Conservation (phyloP, 148 eudicot species). For the Silene conica region DNA sequence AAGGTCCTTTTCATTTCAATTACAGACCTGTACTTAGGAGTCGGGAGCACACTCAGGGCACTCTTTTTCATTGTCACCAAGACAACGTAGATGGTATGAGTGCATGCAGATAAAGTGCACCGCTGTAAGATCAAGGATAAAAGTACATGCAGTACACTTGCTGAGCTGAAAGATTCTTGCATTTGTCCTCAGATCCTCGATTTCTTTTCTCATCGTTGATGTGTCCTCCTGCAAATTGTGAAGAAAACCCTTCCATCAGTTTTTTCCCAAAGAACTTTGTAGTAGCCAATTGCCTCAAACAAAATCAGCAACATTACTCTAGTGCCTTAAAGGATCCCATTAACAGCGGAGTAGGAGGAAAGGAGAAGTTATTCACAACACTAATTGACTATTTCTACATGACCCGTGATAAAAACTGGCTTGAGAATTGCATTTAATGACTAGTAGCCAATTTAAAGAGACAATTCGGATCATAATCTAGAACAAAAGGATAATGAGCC, state of each 20-base stretch:
- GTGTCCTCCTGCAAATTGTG: slow-evolving; percentile 70
- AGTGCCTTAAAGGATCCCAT: too few species aligned
- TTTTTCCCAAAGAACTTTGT: background rate
- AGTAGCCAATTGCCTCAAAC: background rate
- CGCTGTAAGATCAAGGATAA: slow-evolving; percentile 95
- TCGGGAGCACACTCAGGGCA: slow-evolving; percentile 94
- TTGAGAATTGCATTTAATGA: too few species aligned
- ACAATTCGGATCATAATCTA: too few species aligned
- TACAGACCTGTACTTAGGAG: slow-evolving; percentile 71
- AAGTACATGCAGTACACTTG: slow-evolving; percentile 95
- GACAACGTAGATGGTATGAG: slow-evolving; percentile 93
- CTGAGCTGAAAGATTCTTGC: slow-evolving; percentile 95
- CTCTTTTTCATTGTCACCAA: slow-evolving; percentile 97
- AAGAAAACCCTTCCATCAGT: background rate
- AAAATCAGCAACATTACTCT: background rate
- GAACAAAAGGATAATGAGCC: too few species aligned
- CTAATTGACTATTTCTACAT: too few species aligned
- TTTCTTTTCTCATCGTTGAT: slow-evolving; percentile 74
- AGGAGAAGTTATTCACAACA: too few species aligned
- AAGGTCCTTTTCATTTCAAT: slow-evolving; percentile 77
- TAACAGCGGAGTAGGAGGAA: too few species aligned
- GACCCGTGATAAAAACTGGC: too few species aligned
- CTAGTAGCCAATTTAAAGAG: too few species aligned
- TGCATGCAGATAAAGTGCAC: slow-evolving; percentile 99
- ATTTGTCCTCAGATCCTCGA: slow-evolving; percentile 89